A percentile compares a stretch with the other conserved stretches of the same genome.
phyloP scores from a whole-genome alignment of 768 basidiomycete species.

The Kwoniella europaea region DNA sequence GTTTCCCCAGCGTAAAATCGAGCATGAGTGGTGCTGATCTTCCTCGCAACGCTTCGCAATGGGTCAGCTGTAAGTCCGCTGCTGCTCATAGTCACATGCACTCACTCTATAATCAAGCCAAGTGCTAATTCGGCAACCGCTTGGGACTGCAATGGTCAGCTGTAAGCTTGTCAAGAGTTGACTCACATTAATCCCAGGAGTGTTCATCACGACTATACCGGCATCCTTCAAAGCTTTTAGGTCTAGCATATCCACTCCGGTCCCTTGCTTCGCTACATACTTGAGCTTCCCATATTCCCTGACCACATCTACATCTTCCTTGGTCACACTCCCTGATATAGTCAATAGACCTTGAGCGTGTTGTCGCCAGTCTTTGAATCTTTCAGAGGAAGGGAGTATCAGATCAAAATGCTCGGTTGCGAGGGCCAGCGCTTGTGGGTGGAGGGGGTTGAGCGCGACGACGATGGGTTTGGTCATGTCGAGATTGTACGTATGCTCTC shows the following conservation, averaged over 20 bases:
- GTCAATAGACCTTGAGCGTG: slow-evolving; percentile 7
- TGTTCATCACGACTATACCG: slow-evolving; percentile 32
- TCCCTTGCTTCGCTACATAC: slow-evolving; percentile 34
- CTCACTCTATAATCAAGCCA: slow-evolving; percentile 39
- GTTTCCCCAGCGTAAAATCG: slow-evolving; percentile 20
- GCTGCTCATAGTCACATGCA: slow-evolving; percentile 28
- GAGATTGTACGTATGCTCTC: background rate
- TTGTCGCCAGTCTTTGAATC: slow-evolving; percentile 7
- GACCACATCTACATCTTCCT: slow-evolving; percentile 14
- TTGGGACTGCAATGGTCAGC: slow-evolving; percentile 20
- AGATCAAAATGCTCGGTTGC: slow-evolving; percentile 12
- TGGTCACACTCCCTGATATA: background rate
- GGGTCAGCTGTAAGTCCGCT: slow-evolving; percentile 30
- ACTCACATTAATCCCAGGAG: slow-evolving; percentile 40
- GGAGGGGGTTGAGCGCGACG: slow-evolving; percentile 13
- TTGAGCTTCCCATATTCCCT: slow-evolving; percentile 10
- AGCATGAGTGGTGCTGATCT: slow-evolving; percentile 26
- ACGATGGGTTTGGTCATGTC: slow-evolving; percentile 9
- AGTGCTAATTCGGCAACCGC: slow-evolving; percentile 47
- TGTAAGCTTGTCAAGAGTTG: background rate
- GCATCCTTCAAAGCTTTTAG: slow-evolving; percentile 11
- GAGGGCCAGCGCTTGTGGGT: slow-evolving; percentile 12
- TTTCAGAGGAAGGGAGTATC: slow-evolving; percentile 1
- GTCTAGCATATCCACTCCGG: slow-evolving; percentile 34
- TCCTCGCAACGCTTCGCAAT: slow-evolving; percentile 28